These are phyloP conservation scores for Picea glauca DNA, from an alignment of 75 land plant genomes.

Conservation along the genomic window DNA sequence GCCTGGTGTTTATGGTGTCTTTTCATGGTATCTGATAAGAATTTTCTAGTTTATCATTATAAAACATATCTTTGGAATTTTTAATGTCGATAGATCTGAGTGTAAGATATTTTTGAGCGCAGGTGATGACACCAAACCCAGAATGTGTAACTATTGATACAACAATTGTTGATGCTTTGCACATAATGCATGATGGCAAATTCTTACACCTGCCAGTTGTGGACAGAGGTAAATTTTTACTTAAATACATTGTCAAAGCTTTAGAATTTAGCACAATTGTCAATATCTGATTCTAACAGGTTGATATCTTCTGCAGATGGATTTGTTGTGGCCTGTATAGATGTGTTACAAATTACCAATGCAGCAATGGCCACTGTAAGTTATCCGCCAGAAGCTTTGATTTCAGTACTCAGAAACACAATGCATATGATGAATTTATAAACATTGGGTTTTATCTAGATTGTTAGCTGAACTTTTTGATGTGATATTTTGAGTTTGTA, in stretches of 20 bases:
- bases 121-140: conserved; percentile 86
- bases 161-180: conserved; percentile 72
- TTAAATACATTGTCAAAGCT: neutral
- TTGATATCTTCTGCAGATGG: conserved; percentile 45
- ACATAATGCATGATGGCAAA: conserved; percentile 82
- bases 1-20: too few relatives aligned
- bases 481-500: neutral
- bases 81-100: too few relatives aligned
- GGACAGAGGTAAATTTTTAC: conserved; percentile 40
- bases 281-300: neutral
- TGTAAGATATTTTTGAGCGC: neutral
- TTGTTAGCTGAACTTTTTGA: neutral
- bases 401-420: neutral
- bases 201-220: conserved; percentile 76
- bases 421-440: neutral
- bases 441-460: neutral
- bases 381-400: neutral
- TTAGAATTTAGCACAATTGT: neutral
- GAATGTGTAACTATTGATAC: conserved; percentile 69
- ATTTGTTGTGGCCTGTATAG: conserved; percentile 53
- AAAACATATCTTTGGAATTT: too few relatives aligned
- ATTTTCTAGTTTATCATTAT: too few relatives aligned
- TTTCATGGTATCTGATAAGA: too few relatives aligned
- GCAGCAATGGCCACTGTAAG: conserved; percentile 69
- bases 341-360: conserved; percentile 72